Evolutionary conservation across 139 green algal species (phyloP).

Genomic region (Coelastrella sp.): DNA sequence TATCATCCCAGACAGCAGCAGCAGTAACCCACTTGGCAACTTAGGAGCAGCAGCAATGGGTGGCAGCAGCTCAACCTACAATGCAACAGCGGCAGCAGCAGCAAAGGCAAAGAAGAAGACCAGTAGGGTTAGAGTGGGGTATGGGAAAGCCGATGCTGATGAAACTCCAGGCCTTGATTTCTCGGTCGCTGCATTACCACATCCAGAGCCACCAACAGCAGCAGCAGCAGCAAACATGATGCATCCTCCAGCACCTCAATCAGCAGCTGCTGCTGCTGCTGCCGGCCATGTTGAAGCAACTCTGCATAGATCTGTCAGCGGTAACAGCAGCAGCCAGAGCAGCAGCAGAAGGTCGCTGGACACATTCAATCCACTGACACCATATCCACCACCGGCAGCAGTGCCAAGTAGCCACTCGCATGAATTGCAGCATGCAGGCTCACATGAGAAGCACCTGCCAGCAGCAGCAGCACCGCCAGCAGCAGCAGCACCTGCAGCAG

Average conservation of each 20-base stretch:
- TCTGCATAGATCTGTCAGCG: conserved; percentile 8
- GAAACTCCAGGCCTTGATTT: not conserved
- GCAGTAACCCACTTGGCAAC: not conserved
- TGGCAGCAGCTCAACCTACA: not conserved
- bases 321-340: conserved; percentile 4
- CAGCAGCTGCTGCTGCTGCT: too few relatives aligned
- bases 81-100: conserved; percentile 36
- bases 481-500: not conserved
- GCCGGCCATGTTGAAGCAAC: not conserved
- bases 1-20: not conserved
- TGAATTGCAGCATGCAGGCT: conserved; percentile 34
- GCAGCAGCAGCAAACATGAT: not conserved
- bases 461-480: not conserved
- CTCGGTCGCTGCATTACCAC: not conserved
- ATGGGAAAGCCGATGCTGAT: conserved; percentile 21
- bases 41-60: not conserved
- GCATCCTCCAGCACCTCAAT: too few relatives aligned
- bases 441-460: not conserved
- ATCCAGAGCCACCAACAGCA: not conserved
- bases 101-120: conserved; percentile 44
- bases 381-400: conserved; percentile 7
- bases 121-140: conserved; percentile 34
- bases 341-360: conserved; percentile 15
- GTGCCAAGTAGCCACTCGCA: not conserved
- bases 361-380: not conserved